phyloP scores from a whole-genome alignment of 192 early-diverging fungal species.

The Backusella luteola region DNA sequence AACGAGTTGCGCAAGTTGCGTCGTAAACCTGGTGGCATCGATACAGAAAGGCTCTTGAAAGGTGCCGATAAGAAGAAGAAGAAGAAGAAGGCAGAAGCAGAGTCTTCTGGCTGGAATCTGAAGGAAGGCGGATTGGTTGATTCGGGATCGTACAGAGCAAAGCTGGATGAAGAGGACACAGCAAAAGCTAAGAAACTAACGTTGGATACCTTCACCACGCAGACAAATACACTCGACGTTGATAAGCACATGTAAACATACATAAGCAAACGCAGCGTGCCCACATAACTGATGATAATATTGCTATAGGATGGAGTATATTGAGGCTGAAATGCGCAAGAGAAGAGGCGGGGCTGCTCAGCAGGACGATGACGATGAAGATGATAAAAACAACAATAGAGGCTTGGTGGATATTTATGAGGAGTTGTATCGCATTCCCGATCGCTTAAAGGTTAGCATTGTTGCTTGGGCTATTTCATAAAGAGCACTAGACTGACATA shows the following conservation, averaged over 20 bases:
- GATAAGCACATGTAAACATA: constrained; percentile 71
- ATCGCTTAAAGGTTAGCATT: constrained; percentile 50
- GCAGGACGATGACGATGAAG: constrained; percentile 34
- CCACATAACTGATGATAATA: neutral
- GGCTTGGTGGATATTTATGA: constrained; percentile 49
- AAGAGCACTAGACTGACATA: neutral
- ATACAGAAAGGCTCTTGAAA: constrained; percentile 50
- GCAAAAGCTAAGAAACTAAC: constrained; percentile 38
- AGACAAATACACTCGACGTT: constrained; percentile 75
- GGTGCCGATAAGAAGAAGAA: constrained; percentile 58
- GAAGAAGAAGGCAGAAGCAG: constrained; percentile 24
- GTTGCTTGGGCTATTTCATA: too few species aligned
- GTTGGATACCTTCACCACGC: constrained; percentile 65
- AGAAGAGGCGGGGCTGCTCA: constrained; percentile 43
- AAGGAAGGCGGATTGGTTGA: constrained; percentile 59
- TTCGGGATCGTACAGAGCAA: constrained; percentile 38
- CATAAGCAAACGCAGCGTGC: neutral
- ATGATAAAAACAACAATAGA: constrained; percentile 29
- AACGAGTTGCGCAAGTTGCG: constrained; percentile 59
- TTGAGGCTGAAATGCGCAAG: constrained; percentile 74
- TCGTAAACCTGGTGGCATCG: constrained; percentile 54
- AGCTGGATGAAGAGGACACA: constrained; percentile 20
- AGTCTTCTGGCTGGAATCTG: constrained; percentile 57
- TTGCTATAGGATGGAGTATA: constrained; percentile 68
- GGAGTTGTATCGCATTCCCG: constrained; percentile 67